Percentiles rank a stretch among this genome's conserved stretches.
Evolutionary conservation across 495 filamentous ascomycete genomes (phyloP).

Genomic region (Pseudotulostoma volvatum): DNA sequence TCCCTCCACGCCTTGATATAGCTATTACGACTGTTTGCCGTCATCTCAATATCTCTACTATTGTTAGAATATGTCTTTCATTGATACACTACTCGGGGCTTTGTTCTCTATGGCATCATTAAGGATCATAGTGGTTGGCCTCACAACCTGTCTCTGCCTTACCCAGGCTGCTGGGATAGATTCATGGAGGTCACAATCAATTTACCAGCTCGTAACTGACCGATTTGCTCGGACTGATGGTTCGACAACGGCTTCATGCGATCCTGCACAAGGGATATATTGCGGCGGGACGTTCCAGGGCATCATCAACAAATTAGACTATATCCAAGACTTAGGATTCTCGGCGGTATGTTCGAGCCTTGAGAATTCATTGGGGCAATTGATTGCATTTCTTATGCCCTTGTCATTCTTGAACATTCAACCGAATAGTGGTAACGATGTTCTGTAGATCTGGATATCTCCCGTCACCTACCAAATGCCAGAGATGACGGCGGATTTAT

Average conservation of each 20-base stretch:
- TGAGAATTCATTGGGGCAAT: no score
- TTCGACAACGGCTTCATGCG: conserved; percentile 29
- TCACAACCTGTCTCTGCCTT: no score
- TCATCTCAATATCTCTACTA: no score
- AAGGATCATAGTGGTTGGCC: no score
- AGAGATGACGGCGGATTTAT: conserved; percentile 20
- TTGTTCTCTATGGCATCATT: no score
- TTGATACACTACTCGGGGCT: no score
- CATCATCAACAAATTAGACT: conserved; percentile 35
- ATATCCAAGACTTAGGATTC: conserved; percentile 54
- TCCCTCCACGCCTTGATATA: no score
- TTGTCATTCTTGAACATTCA: no score
- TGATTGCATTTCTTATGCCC: no score
- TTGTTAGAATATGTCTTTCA: no score
- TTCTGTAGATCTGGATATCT: conserved; percentile 31
- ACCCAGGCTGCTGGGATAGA: conserved; percentile 24
- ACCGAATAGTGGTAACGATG: no score
- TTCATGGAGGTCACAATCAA: conserved; percentile 45
- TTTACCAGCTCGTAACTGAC: conserved; percentile 55
- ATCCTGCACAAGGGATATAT: conserved; percentile 29
- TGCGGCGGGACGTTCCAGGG: conserved; percentile 56
- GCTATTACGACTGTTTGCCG: no score
- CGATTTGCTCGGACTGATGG: conserved; percentile 48
- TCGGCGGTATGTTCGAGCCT: conserved; percentile 56
- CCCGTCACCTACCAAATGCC: conserved; percentile 46